Conservation (phyloP, 176 grass and related monocot genomes). For the Lolium multiflorum region DNA sequence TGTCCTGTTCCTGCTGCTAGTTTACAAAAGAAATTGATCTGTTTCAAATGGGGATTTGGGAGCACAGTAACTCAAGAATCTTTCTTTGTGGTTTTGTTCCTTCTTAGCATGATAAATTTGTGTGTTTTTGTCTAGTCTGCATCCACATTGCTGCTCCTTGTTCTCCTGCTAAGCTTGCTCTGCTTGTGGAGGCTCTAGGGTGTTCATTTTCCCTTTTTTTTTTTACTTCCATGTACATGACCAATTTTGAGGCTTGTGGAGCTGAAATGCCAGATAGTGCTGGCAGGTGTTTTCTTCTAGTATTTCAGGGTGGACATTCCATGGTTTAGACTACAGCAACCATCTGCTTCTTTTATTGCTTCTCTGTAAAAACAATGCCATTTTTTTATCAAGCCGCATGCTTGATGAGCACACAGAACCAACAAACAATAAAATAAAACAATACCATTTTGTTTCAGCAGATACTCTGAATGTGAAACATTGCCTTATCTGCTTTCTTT, state of each 20-base stretch:
- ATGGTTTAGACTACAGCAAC: background rate
- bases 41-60: slow-evolving; percentile 30
- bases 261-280: background rate
- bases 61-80: background rate
- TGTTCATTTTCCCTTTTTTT: background rate
- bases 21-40: background rate
- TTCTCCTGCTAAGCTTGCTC: background rate
- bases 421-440: background rate
- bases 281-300: background rate
- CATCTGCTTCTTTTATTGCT: slow-evolving; percentile 11
- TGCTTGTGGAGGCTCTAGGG: background rate
- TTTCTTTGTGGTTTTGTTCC: background rate
- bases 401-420: no score
- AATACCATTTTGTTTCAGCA: background rate
- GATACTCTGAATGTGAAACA: background rate
- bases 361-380: background rate
- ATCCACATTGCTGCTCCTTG: background rate
- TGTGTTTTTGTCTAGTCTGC: background rate
- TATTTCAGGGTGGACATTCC: background rate
- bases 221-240: background rate
- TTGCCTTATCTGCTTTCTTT: background rate
- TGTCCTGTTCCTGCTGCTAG: slow-evolving; percentile 20
- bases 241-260: background rate
- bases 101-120: no score
- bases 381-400: background rate